Evolutionary conservation across 2,329 filamentous ascomycete genomes (phyloP).

Genomic region (Trichoderma guizhouense): DNA sequence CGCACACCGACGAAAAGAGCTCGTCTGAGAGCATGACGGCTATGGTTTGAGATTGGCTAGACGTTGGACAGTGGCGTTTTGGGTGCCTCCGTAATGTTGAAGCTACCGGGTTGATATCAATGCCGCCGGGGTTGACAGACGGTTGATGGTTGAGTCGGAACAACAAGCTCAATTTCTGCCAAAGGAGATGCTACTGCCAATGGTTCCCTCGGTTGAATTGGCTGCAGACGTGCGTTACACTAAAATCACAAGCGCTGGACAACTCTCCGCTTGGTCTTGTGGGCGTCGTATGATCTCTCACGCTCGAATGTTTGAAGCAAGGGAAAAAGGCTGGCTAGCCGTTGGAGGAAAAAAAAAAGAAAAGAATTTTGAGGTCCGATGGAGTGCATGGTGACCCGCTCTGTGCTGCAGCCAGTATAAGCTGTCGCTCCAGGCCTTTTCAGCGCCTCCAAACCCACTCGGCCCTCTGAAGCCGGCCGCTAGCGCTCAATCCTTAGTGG

Average conservation of each 20-base stretch:
- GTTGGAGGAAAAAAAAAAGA: neutral
- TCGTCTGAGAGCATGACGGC: constrained; percentile 55
- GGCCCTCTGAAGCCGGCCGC: neutral
- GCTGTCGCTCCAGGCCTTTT: constrained; percentile 2
- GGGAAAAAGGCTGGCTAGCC: neutral
- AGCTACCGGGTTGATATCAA: neutral
- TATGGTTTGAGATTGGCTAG: neutral
- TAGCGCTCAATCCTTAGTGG: neutral
- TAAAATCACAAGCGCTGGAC: neutral
- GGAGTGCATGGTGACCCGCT: constrained; percentile 3
- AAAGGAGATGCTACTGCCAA: constrained; percentile 1
- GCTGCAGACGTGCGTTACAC: neutral
- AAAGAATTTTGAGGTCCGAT: constrained; percentile 11
- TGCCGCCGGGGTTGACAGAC: neutral
- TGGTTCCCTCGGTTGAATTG: neutral
- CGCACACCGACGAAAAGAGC: constrained; percentile 57
- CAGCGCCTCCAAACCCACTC: neutral
- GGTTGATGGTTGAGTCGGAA: neutral
- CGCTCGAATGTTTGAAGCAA: neutral
- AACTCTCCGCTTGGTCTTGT: neutral
- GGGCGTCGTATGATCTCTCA: neutral
- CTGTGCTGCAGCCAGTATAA: neutral
- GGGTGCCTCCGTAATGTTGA: neutral
- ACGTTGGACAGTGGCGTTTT: neutral
- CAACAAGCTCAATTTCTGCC: neutral